phyloP scores from a whole-genome alignment of 768 basidiomycete genomes.

The Russula foetens region DNA sequence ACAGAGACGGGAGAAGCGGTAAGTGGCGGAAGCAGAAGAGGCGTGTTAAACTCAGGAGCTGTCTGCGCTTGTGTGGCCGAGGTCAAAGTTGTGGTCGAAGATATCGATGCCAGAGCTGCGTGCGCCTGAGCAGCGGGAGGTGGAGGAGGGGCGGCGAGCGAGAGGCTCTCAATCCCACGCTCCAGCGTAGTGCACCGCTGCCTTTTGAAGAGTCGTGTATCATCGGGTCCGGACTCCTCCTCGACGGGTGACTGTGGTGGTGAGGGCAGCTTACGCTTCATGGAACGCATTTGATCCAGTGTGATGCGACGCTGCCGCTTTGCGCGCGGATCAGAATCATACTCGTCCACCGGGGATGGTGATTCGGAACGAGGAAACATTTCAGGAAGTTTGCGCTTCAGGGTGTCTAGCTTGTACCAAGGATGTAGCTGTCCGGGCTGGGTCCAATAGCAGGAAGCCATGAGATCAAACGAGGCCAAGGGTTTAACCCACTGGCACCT shows the following conservation, averaged over 20 bases:
- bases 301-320: conserved; percentile 10
- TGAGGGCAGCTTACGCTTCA: conserved; percentile 11
- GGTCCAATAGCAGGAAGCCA: conserved; percentile 30
- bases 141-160: not conserved
- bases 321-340: not conserved
- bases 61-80: not conserved
- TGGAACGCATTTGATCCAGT: not conserved
- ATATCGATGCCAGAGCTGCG: too few relatives aligned
- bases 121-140: not conserved
- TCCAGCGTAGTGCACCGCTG: conserved; percentile 16
- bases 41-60: not conserved
- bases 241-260: conserved; percentile 5
- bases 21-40: too few relatives aligned
- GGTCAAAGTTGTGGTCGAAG: not conserved
- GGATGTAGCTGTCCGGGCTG: conserved; percentile 33
- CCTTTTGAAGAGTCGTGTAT: conserved; percentile 2
- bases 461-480: conserved; percentile 2
- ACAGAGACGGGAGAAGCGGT: not conserved
- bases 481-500: too few relatives aligned
- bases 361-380: conserved; percentile 2
- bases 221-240: not conserved
- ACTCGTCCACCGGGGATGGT: conserved; percentile 4
- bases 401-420: conserved; percentile 34
- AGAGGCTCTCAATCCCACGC: conserved; percentile 9
- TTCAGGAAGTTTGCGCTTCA: conserved; percentile 33